Evolutionary conservation across 2,329 filamentous ascomycete species (phyloP), one percentile per base, ranked within the genome.

Genomic region (Torrubiella hemipterigena): DNA sequence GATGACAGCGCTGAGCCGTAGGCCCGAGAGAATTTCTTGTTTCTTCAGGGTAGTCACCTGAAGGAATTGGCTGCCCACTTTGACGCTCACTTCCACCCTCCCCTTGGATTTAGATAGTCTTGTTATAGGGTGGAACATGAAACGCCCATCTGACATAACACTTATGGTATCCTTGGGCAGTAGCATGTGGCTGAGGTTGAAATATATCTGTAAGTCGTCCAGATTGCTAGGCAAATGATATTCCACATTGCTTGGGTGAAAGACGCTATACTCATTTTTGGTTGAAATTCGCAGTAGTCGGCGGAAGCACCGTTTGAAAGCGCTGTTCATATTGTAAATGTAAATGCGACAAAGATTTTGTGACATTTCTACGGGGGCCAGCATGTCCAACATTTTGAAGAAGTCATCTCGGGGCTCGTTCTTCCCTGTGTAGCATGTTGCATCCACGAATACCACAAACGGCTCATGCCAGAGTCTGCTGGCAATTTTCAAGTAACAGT

Each of bases 291-390:
- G 63, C 13, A 81, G 54, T 15, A 80, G 58, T 16, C 74, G 67
- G 5, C 77, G 65, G 43, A 81, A 73, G 42, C 73, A 80, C 61
- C 78, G 77, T 39, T 70, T 67, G 49, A 77, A 80, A 9, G 73
- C 68, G 44, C 71, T 79, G 43, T 81, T 81, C 75, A 81, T 81
- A 46, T 81, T 81, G 52, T 81, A 81, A 12, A 81, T 63, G 40
- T 81, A 81, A 24, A 79, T 63, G 22, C 74, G 63, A 2, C 67
- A 61, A 4, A 81, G 55, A 36, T 76, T 70, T 31, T 61, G 63
- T 2, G 67, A 63, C 27, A 81, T 50, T 42, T 81, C 77, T 1
- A 63, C 61, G 0, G 77, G 76, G 4, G 71, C 74, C 4, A 81
- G 60, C 9, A 69, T 54, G 44, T 80, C 74, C 7, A 79, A 54